Evolutionary conservation across 1,139 yeast species (phyloP).

Genomic region (Hanseniaspora sp.): DNA sequence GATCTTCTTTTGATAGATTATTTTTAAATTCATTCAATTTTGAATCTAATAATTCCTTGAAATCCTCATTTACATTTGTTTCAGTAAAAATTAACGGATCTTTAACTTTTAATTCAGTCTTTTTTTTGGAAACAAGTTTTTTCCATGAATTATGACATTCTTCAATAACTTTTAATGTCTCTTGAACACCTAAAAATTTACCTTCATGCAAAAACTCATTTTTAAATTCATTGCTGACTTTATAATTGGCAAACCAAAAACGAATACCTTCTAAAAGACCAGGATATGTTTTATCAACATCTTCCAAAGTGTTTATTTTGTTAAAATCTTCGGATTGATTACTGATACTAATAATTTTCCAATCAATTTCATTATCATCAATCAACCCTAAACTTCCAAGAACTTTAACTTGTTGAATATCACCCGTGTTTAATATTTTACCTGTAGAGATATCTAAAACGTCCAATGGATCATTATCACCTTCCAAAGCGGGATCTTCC

Average conservation of each 20-base stretch:
- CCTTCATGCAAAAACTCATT: conserved; percentile 82
- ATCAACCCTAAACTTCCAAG: conserved; percentile 87
- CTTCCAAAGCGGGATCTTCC: conserved; percentile 62
- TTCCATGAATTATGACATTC: conserved; percentile 80
- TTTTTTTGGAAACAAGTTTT: conserved; percentile 47
- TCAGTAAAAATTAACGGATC: conserved; percentile 8
- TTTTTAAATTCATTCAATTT: not conserved
- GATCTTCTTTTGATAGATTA: too few relatives aligned
- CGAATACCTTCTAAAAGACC: conserved; percentile 74
- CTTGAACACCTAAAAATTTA: conserved; percentile 56
- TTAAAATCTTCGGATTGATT: conserved; percentile 69
- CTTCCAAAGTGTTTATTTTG: conserved; percentile 65
- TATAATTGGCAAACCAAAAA: conserved; percentile 92
- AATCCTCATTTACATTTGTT: not conserved
- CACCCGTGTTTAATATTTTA: conserved; percentile 41
- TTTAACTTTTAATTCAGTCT: conserved; percentile 1
- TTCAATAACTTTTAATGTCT: conserved; percentile 58
- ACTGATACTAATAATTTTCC: conserved; percentile 88
- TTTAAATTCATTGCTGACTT: conserved; percentile 80
- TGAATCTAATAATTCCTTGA: not conserved
- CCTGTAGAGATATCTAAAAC: conserved; percentile 84
- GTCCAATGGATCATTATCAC: conserved; percentile 95
- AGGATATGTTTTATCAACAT: conserved; percentile 74
- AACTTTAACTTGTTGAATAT: conserved; percentile 76
- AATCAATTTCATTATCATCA: conserved; percentile 96